Evolutionary conservation across 164 flowering plant genomes (phyloP).

Genomic region (Santalum album): DNA sequence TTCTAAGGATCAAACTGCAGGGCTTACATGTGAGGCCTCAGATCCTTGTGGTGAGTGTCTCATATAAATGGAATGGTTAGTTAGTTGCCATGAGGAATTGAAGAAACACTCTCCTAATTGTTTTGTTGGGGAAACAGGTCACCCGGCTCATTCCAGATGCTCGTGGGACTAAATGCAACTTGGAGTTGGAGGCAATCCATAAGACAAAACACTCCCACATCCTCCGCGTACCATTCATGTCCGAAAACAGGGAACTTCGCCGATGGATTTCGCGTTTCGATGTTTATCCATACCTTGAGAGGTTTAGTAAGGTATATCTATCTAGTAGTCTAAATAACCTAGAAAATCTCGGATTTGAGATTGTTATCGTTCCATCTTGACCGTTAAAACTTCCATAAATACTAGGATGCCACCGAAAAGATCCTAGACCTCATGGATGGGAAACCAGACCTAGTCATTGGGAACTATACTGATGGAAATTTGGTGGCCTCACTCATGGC

Average conservation of each 20-base stretch:
- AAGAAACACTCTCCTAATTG: too few relatives aligned
- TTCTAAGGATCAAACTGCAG: conserved; percentile 29
- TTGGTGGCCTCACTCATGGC: conserved; percentile 8
- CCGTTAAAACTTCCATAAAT: not conserved
- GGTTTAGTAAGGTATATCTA: conserved; percentile 33
- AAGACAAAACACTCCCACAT: conserved; percentile 42
- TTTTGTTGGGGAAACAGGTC: conserved; percentile 22
- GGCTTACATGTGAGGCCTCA: conserved; percentile 36
- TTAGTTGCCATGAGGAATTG: too few relatives aligned
- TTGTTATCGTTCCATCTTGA: not conserved
- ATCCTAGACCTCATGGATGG: conserved; percentile 4
- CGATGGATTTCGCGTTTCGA: conserved; percentile 63
- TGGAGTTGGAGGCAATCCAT: conserved; percentile 36
- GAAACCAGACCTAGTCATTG: conserved; percentile 4
- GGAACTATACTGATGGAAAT: conserved; percentile 4
- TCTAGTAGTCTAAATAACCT: not conserved
- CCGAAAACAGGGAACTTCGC: conserved; percentile 34
- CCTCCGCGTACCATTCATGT: conserved; percentile 47
- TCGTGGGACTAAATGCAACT: conserved; percentile 50
- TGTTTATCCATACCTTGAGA: conserved; percentile 54
- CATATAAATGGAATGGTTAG: not conserved
- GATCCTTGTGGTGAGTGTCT: conserved; percentile 31
- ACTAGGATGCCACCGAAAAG: conserved; percentile 3
- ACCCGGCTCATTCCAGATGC: conserved; percentile 63
- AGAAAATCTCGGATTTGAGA: not conserved